phyloP scores from a whole-genome alignment of 179 eudicot genomes.

The Corrigiola litoralis region DNA sequence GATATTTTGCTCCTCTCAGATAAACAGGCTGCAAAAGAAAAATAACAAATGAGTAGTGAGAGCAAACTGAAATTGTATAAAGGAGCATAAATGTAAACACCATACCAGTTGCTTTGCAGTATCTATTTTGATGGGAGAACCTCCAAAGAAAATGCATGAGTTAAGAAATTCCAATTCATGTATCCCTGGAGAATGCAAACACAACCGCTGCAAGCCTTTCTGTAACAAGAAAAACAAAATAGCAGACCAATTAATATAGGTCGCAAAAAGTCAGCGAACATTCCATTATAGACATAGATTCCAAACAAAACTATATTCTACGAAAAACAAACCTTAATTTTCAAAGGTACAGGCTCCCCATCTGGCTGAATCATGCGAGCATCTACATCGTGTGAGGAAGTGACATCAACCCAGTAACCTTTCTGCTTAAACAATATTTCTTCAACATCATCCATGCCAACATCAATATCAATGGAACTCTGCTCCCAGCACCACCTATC shows the following conservation, averaged over 20 bases:
- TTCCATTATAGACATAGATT: background rate
- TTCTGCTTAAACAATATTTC: constrained; percentile 67
- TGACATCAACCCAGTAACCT: constrained; percentile 78
- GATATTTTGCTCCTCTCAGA: constrained; percentile 82
- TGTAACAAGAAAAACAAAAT: constrained; percentile 32
- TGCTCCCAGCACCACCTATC: constrained; percentile 97
- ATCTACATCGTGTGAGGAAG: constrained; percentile 82
- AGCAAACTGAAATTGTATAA: constrained; percentile 12
- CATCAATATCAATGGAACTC: constrained; percentile 56
- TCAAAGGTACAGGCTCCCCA: constrained; percentile 54
- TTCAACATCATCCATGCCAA: constrained; percentile 68
- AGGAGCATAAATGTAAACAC: constrained; percentile 5
- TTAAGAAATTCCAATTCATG: constrained; percentile 81
- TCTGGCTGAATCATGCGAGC: constrained; percentile 66
- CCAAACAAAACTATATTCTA: background rate
- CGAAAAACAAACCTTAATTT: constrained; percentile 53
- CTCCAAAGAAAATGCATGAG: constrained; percentile 89
- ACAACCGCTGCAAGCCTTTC: constrained; percentile 83
- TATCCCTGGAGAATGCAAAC: constrained; percentile 77
- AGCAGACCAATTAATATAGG: background rate
- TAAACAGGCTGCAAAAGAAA: constrained; percentile 58
- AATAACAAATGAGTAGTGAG: constrained; percentile 14
- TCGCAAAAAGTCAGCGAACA: background rate
- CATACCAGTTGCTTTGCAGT: constrained; percentile 56
- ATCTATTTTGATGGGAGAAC: constrained; percentile 60